Percentiles rank a stretch among this genome's conserved stretches.
Conservation (phyloP, 2,329 filamentous ascomycete genomes). For the Diaporthe aspalathi region DNA sequence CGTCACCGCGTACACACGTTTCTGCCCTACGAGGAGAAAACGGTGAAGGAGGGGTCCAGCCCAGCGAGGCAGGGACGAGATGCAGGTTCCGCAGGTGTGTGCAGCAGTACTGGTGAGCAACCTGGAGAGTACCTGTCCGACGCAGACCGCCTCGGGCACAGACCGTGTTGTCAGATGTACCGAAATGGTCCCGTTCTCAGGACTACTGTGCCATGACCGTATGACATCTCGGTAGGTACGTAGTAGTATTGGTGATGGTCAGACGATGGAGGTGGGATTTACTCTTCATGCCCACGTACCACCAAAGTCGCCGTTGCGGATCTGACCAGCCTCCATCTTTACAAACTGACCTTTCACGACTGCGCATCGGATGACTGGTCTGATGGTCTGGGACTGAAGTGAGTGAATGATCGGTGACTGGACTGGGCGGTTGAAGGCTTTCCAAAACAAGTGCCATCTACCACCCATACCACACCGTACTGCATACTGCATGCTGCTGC, state of each 20-base stretch:
- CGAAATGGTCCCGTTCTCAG: not conserved
- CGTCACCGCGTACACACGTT: not conserved
- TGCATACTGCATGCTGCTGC: too few species aligned
- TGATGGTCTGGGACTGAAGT: too few species aligned
- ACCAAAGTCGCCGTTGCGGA: not conserved
- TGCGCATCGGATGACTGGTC: conserved; percentile 17
- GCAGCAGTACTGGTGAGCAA: not conserved
- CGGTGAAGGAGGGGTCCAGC: not conserved
- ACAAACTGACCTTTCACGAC: too few species aligned
- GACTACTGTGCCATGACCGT: too few species aligned
- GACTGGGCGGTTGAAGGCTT: conserved; percentile 10
- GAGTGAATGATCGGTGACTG: conserved; percentile 5
- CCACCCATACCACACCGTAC: too few species aligned
- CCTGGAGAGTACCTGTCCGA: not conserved
- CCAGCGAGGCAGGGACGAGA: not conserved
- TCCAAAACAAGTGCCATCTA: too few species aligned
- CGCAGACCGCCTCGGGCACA: too few species aligned
- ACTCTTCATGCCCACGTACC: not conserved
- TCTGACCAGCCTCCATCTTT: conserved; percentile 20
- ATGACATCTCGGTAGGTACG: not conserved
- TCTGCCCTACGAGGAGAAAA: conserved; percentile 26
- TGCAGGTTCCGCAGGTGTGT: not conserved
- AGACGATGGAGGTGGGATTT: not conserved
- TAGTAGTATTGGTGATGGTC: not conserved
- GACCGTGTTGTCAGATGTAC: not conserved